Conservation (phyloP, 169 alveolate species). For the Eimeria praecox region DNA sequence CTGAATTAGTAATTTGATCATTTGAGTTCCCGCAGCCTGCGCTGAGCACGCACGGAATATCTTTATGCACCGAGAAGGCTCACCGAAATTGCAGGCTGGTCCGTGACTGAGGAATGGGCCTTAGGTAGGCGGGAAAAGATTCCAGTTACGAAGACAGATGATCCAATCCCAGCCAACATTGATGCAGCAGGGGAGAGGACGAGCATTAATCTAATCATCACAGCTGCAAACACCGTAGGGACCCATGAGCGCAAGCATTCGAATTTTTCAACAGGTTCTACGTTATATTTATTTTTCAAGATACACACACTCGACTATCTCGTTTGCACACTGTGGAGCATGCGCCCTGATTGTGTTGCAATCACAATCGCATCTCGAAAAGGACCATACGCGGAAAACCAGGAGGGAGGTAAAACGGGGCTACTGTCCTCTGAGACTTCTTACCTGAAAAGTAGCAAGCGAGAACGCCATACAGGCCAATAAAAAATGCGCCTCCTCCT, state of each 20-base stretch:
- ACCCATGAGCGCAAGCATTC: background rate
- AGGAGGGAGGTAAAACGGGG: background rate
- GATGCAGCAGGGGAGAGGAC: slow-evolving; percentile 93
- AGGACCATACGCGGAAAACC: background rate
- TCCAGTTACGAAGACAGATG: slow-evolving; percentile 89
- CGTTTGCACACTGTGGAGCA: background rate
- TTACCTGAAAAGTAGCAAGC: slow-evolving; percentile 95
- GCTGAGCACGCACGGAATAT: background rate
- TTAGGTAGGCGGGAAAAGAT: background rate
- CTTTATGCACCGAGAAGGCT: background rate
- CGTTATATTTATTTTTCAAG: background rate
- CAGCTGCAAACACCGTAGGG: slow-evolving; percentile 85
- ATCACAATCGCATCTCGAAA: background rate
- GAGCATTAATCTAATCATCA: slow-evolving; percentile 98
- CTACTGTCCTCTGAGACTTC: background rate
- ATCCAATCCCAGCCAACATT: slow-evolving; percentile 96
- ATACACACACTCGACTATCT: background rate
- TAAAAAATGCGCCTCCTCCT: slow-evolving; percentile 94
- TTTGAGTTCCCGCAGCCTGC: background rate
- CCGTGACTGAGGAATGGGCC: background rate
- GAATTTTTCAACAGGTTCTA: background rate
- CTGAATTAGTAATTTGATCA: background rate
- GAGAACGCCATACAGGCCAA: slow-evolving; percentile 95
- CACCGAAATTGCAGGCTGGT: background rate
- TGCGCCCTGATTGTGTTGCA: background rate